Percentiles rank a stretch among this genome's conserved stretches.
Evolutionary conservation across 2,329 filamentous ascomycete species (phyloP).

Genomic region (Colletotrichum liaoningense): DNA sequence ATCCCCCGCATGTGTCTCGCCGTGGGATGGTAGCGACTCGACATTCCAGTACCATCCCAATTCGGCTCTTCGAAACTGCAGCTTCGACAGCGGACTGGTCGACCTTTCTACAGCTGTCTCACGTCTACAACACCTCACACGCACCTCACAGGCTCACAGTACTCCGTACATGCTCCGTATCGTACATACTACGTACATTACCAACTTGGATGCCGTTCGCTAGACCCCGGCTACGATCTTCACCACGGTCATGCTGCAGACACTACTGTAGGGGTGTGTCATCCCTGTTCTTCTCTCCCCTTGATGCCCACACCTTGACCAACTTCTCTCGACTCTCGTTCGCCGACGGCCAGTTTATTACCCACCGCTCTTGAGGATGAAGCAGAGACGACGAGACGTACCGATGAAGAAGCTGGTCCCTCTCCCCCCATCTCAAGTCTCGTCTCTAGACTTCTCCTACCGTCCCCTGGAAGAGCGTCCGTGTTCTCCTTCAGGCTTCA

Average conservation of each 20-base stretch:
- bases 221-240: constrained; percentile 11
- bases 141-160: too few species aligned
- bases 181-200: too few species aligned
- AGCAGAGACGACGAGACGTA: not conserved
- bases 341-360: constrained; percentile 1
- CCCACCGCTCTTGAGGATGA: constrained; percentile 23
- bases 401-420: not conserved
- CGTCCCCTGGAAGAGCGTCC: not conserved
- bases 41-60: constrained; percentile 1
- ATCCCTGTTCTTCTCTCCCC: constrained; percentile 2
- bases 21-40: not conserved
- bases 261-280: constrained; percentile 1
- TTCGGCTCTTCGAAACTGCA: constrained; percentile 27
- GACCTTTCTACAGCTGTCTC: constrained; percentile 8
- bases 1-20: not conserved
- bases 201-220: not conserved
- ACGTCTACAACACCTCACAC: constrained; percentile 13
- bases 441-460: not conserved
- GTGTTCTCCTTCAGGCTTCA: not conserved
- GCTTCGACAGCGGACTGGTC: constrained; percentile 20
- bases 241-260: not conserved
- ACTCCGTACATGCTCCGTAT: too few species aligned
- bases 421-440: constrained; percentile 10
- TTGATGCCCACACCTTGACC: not conserved
- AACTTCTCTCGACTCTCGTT: constrained; percentile 16